phyloP scores from a whole-genome alignment of 176 grass and related monocot genomes.

The Paspalum vaginatum region DNA sequence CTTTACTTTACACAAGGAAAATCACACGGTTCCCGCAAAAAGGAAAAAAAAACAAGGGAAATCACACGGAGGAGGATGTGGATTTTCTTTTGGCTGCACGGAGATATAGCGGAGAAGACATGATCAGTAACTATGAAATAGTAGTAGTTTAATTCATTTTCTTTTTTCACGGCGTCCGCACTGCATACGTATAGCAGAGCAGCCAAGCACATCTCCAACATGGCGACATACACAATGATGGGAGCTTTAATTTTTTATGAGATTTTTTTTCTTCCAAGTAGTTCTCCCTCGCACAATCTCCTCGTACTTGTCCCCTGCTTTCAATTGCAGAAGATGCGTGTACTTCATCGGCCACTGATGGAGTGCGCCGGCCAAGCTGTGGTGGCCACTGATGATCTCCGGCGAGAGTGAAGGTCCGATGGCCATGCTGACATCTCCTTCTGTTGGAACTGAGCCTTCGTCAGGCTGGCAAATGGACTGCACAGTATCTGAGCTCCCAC shows the following conservation, averaged over 20 bases:
- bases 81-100: too few species aligned
- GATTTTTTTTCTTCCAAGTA: constrained; percentile 61
- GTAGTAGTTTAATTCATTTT: neutral
- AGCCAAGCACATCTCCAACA: neutral
- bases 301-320: constrained; percentile 40
- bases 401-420: constrained; percentile 45
- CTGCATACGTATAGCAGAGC: neutral
- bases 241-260: neutral
- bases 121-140: too few species aligned
- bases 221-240: neutral
- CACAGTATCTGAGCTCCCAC: constrained; percentile 59
- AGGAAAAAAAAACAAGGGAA: too few species aligned
- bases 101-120: too few species aligned
- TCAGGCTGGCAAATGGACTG: constrained; percentile 65
- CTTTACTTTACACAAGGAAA: too few species aligned
- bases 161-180: neutral
- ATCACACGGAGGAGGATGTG: too few species aligned
- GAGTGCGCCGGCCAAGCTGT: constrained; percentile 39
- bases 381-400: constrained; percentile 47
- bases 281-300: constrained; percentile 74
- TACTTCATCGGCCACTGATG: constrained; percentile 61
- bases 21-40: too few species aligned
- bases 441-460: constrained; percentile 11
- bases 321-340: constrained; percentile 62
- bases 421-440: constrained; percentile 45